phyloP scores from a whole-genome alignment of 345 rosid species.

The Syzygium aqueum region DNA sequence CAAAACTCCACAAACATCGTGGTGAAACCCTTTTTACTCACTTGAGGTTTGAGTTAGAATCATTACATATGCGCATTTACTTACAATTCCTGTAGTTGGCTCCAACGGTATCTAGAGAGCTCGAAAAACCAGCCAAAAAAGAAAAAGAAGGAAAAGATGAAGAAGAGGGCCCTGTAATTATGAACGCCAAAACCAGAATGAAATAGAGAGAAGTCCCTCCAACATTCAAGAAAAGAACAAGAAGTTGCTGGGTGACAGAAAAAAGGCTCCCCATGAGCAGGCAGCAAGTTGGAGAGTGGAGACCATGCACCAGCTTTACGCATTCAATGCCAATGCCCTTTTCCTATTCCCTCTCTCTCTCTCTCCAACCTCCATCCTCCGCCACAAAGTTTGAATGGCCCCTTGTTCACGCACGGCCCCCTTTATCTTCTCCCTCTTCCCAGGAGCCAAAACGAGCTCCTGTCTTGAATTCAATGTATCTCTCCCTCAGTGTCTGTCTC shows the following conservation, averaged over 20 bases:
- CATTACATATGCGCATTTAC: not conserved
- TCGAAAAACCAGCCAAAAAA: no score
- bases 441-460: not conserved
- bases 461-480: not conserved
- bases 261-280: not conserved
- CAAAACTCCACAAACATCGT: not conserved
- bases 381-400: not conserved
- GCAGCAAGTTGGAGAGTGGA: not conserved
- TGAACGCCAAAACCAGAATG: not conserved
- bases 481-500: not conserved
- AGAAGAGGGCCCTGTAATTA: not conserved
- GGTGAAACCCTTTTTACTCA: not conserved
- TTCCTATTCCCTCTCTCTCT: not conserved
- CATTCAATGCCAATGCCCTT: not conserved
- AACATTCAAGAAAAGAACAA: not conserved
- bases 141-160: no score
- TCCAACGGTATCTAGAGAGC: no score
- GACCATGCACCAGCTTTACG: not conserved
- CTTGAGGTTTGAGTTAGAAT: fast-evolving
- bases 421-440: not conserved
- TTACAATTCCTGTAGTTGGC: no score
- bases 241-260: not conserved
- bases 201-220: not conserved
- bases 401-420: not conserved
- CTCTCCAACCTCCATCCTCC: not conserved